Evolutionary conservation across 768 basidiomycete genomes (phyloP).

Genomic region (Tylopilus plumbeoviolaceoides): DNA sequence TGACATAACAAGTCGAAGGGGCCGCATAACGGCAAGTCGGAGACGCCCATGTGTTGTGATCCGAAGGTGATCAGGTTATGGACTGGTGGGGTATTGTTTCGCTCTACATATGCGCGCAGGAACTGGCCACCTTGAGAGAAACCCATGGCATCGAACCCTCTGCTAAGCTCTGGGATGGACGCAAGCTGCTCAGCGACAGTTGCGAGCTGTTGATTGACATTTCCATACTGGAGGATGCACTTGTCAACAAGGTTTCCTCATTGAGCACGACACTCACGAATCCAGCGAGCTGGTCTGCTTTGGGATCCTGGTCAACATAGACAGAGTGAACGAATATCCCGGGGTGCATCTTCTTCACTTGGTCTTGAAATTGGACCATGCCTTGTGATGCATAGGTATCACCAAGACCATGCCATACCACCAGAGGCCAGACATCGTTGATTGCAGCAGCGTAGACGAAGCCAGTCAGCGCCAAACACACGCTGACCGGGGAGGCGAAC

Average conservation of each 20-base stretch:
- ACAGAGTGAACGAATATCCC: conserved; percentile 78
- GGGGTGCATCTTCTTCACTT: conserved; percentile 60
- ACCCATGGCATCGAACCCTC: conserved; percentile 83
- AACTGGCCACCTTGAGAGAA: conserved; percentile 92
- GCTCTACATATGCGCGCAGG: conserved; percentile 78
- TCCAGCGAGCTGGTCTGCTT: conserved; percentile 63
- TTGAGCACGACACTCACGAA: conserved; percentile 52
- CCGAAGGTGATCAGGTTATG: conserved; percentile 86
- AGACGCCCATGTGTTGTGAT: conserved; percentile 83
- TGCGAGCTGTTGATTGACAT: conserved; percentile 66
- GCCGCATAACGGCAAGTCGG: conserved; percentile 65
- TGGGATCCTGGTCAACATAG: conserved; percentile 57
- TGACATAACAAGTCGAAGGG: conserved; percentile 68
- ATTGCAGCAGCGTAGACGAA: conserved; percentile 12
- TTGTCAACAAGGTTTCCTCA: neutral
- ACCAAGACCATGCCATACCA: conserved; percentile 81
- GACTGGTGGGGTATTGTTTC: conserved; percentile 67
- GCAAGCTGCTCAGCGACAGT: conserved; percentile 62
- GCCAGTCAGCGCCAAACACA: conserved; percentile 14
- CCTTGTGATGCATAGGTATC: conserved; percentile 73
- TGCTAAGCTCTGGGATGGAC: conserved; percentile 55
- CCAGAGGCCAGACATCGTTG: conserved; percentile 47
- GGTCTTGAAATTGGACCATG: conserved; percentile 59
- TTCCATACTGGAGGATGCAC: conserved; percentile 57
- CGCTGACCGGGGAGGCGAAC: conserved; percentile 5